Evolutionary conservation across 2,329 filamentous ascomycete genomes (phyloP), one percentile per base, ranked within the genome.

Genomic region (Calonectria pteridis): DNA sequence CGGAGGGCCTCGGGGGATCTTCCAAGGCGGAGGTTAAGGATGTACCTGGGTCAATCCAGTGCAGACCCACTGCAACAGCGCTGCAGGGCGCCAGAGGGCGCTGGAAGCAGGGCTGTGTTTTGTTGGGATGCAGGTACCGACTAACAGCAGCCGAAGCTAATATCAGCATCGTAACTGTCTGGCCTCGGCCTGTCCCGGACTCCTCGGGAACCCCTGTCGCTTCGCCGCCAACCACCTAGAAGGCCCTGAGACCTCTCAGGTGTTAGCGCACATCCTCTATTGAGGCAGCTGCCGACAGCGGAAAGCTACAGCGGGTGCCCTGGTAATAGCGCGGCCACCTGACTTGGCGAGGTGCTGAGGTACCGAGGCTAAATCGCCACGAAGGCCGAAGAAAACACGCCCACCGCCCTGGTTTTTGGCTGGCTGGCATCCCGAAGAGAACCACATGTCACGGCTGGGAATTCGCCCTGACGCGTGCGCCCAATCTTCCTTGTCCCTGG

Each of bases 371-470:
- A 80, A 76, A 71, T 72, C 67, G 55, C 31, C 40, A 63, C 49
- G 35, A 72, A 69, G 72, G 53, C 74, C 74, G 72, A 59, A 71
- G 59, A 73, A 73, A 67, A 73, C 51, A 66, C 40, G 64, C 58
- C 71, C 67, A 71, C 67, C 66, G 66, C 70, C 71, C 73, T 72
- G 51, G 71, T 46, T 68, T 74, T 66, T 67, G 49, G 67, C 73
- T 73, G 67, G 71, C 66, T 78, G 72, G 53, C 64, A 67, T 73
- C 65, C 65, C 43, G 33, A 67, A 67, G 26, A 55, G 71, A 77
- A 79, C 77, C 77, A 80, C 78, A 80, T 80, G 78, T 79, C 78
- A 81, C 77, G 77, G 72, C 49, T 23, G 66, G 71, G 67, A 80
- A 72, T 76, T 77, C 77, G 69, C 74, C 74, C 76, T 75, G 77